These are phyloP conservation scores for Coniochaeta hoffmannii DNA, from an alignment of 2,329 filamentous ascomycete species.

Conservation along the genomic window DNA sequence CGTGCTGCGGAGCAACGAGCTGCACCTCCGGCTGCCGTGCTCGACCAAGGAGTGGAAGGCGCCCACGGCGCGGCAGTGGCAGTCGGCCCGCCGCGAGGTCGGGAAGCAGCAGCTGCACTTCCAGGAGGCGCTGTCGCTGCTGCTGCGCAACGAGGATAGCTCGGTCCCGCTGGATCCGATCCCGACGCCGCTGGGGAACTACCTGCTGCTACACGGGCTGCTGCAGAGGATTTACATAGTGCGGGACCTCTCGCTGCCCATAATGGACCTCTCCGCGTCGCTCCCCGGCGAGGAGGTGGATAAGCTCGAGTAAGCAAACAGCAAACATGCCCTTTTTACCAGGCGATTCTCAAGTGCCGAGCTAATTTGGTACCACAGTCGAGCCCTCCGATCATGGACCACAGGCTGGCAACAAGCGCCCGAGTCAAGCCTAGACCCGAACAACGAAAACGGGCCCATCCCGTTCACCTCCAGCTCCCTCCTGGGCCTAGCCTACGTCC, in stretches of 20 bases:
- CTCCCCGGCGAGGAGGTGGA: slow-evolving; percentile 26
- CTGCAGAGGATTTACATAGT: slow-evolving; percentile 30
- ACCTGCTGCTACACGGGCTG: slow-evolving; percentile 27
- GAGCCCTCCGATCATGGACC: slow-evolving; percentile 28
- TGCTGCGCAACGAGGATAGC: slow-evolving; percentile 21
- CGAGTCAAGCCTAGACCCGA: slow-evolving; percentile 29
- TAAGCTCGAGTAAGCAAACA: slow-evolving; percentile 23
- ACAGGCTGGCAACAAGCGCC: slow-evolving; percentile 30
- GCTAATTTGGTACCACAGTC: slow-evolving; percentile 13
- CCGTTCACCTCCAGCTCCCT: slow-evolving; percentile 38
- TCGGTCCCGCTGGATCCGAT: slow-evolving; percentile 23
- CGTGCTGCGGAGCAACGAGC: slow-evolving; percentile 26
- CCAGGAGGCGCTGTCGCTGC: slow-evolving; percentile 25
- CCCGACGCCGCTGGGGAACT: slow-evolving; percentile 28
- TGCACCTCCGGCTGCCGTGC: slow-evolving; percentile 25
- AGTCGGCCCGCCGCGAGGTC: slow-evolving; percentile 16
- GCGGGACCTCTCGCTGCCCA: slow-evolving; percentile 25
- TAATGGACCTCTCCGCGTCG: slow-evolving; percentile 22
- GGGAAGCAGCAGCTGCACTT: slow-evolving; percentile 26
- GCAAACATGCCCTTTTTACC: neutral
- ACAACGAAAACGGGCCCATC: slow-evolving; percentile 31
- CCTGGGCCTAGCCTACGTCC: slow-evolving; percentile 36
- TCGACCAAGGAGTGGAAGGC: slow-evolving; percentile 30
- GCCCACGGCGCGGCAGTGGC: slow-evolving; percentile 20
- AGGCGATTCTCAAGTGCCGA: neutral